Percentiles rank a stretch among this genome's conserved stretches.
These are phyloP conservation scores for Remersonia thermophila DNA, from an alignment of 2,329 filamentous ascomycete species.

Conservation along the genomic window DNA sequence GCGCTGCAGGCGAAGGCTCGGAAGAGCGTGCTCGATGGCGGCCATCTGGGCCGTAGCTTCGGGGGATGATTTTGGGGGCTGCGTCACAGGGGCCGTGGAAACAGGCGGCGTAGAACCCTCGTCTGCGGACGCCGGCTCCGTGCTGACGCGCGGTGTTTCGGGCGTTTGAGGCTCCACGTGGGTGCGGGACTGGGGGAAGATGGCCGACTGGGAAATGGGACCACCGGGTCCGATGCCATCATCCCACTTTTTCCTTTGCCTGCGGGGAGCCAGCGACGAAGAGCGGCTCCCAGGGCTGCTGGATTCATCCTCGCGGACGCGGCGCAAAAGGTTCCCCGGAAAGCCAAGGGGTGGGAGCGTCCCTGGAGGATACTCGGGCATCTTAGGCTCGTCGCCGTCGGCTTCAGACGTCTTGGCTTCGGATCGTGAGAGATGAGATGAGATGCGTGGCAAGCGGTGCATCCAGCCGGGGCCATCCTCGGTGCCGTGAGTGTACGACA, in stretches of 20 bases:
- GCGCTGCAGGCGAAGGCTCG: conserved; percentile 1
- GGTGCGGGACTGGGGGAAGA: conserved; percentile 50
- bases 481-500: conserved; percentile 86
- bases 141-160: conserved; percentile 7
- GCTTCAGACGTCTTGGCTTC: conserved; percentile 76
- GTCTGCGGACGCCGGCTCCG: background rate
- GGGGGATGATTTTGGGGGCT: too few species aligned
- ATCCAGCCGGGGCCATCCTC: conserved; percentile 91
- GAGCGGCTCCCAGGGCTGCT: conserved; percentile 43
- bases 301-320: conserved; percentile 65
- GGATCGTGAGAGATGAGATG: conserved; percentile 56
- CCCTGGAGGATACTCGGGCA: conserved; percentile 52
- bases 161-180: conserved; percentile 15
- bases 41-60: conserved; percentile 5
- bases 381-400: conserved; percentile 53
- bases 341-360: conserved; percentile 59
- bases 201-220: conserved; percentile 80
- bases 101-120: too few species aligned
- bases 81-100: too few species aligned
- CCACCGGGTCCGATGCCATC: conserved; percentile 68
- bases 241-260: conserved; percentile 57
- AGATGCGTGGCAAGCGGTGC: conserved; percentile 69
- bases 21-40: background rate
- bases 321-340: conserved; percentile 66
- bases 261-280: conserved; percentile 46